Percentiles rank a stretch among this genome's conserved stretches.
These are phyloP conservation scores for Tribonema minus DNA, from an alignment of 108 stramenopile genomes.

Conservation along the genomic window DNA sequence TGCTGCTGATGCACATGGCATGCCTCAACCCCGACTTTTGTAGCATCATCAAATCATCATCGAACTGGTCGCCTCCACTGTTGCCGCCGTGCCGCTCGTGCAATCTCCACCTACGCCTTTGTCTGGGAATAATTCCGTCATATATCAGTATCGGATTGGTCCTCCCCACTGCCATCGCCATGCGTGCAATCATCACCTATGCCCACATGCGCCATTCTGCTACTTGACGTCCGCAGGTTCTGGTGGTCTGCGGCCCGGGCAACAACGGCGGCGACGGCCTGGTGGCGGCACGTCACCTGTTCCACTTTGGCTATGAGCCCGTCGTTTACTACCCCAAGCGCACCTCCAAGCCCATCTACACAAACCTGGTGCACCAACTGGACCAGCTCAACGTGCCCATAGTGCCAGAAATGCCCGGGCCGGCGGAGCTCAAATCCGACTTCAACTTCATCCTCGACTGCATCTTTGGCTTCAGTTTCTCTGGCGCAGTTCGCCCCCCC, in stretches of 20 bases:
- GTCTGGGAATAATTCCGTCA: no score
- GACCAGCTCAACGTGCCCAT: constrained; percentile 73
- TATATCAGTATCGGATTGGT: no score
- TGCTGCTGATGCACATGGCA: no score
- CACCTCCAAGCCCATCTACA: constrained; percentile 49
- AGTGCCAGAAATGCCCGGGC: constrained; percentile 58
- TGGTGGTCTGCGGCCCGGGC: constrained; percentile 80
- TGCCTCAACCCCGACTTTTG: no score
- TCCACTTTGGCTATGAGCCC: constrained; percentile 77
- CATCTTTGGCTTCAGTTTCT: constrained; percentile 94
- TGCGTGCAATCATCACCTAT: no score
- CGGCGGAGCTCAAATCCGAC: constrained; percentile 9
- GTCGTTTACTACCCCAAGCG: constrained; percentile 83
- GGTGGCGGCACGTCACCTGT: constrained; percentile 91
- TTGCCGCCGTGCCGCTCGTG: no score
- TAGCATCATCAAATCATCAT: no score
- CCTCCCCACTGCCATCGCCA: no score
- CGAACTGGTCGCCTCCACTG: no score
- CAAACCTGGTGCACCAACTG: constrained; percentile 79
- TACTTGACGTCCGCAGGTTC: no score
- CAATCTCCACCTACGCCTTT: no score
- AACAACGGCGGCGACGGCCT: constrained; percentile 99
- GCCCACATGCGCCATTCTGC: no score
- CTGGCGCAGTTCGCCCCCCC: constrained; percentile 74
- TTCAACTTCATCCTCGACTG: constrained; percentile 86